Conservation (phyloP, 23 red algal genomes). For the Gracilaria vermiculophylla region DNA sequence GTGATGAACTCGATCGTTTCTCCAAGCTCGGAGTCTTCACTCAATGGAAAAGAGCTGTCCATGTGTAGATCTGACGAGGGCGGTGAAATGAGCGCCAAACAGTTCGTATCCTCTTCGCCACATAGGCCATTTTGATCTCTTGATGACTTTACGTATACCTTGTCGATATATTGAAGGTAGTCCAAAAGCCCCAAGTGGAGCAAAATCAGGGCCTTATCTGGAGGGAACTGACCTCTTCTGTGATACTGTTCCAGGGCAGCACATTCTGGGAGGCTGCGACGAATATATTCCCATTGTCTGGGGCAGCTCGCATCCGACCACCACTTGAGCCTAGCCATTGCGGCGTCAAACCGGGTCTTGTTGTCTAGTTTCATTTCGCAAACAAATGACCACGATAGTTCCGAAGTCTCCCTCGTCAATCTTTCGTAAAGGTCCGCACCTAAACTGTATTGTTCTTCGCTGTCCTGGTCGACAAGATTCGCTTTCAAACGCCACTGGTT, state of each 20-base stretch:
- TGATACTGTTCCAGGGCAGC: slow-evolving; percentile 13
- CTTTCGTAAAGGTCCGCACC: not conserved
- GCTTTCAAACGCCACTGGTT: not conserved
- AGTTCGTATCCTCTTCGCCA: slow-evolving; percentile 23
- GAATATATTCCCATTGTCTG: slow-evolving; percentile 56
- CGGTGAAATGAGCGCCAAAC: not conserved
- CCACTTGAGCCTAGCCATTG: not conserved
- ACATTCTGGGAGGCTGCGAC: not conserved
- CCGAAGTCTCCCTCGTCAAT: not conserved
- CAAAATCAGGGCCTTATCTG: slow-evolving; percentile 8
- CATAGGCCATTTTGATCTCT: not conserved
- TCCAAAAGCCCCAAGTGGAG: slow-evolving; percentile 11
- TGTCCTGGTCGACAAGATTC: not conserved
- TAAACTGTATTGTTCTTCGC: not conserved
- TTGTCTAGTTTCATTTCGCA: slow-evolving; percentile 18
- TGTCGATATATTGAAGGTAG: slow-evolving; percentile 2
- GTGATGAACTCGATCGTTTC: not conserved
- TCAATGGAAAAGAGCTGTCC: not conserved
- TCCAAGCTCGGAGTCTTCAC: not conserved
- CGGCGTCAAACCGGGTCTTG: not conserved
- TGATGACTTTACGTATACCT: not conserved
- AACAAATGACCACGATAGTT: not conserved
- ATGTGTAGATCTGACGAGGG: not conserved
- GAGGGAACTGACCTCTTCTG: slow-evolving; percentile 12
- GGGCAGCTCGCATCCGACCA: not conserved